Base-by-base conservation (phyloP, 2,329 filamentous ascomycete genomes). In the Elsinoe necatrix region DNA sequence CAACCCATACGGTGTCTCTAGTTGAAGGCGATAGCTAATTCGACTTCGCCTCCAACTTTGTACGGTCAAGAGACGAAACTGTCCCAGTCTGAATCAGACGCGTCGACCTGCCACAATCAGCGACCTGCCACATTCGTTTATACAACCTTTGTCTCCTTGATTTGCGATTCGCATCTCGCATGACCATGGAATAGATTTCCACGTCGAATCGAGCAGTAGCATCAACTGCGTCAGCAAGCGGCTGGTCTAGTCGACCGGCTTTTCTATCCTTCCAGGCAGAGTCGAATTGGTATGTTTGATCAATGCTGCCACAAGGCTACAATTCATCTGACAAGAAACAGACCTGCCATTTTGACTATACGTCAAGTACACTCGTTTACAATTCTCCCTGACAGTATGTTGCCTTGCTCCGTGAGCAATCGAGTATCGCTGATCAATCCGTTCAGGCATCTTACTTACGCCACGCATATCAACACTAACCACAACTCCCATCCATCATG, bases 351-450 rank as follows among this genome's bases (percentile, higher is more conserved):
- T 56, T 29, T 56, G 54, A 56, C 54, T 37, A 29, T 56, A 45
- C 41, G 54, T 56, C 54, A 56, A 56, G 41, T 56, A 42, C 54
- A 56, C 54, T 56, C 54, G 54, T 56, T 56, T 56, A 48, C 12
- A 31, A 8, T 4, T 8, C n/a, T 48, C 23, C 41, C 41, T 56
- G 54, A 56, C 54, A 47, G 54, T 56, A 48, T 16, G 54, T 16
- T 4, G 23, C 23, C 3, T 6, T 55, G 9, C 11, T 11, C 3
- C 5, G 8, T 20, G 5, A 6, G 16, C 4, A 16, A 7, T 8
- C 8, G n/a, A 31, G 4, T 5, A 31, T 6, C 25, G 4, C 37
- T 55, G 25, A 42, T 35, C 9, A 39, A 21, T 34, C 6, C 16
- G 11, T 27, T 23, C 14, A 16, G 31, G 31, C 25, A 3, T 20